Conservation (phyloP, 306 rosid species). For the Macrotyloma uniflorum region DNA sequence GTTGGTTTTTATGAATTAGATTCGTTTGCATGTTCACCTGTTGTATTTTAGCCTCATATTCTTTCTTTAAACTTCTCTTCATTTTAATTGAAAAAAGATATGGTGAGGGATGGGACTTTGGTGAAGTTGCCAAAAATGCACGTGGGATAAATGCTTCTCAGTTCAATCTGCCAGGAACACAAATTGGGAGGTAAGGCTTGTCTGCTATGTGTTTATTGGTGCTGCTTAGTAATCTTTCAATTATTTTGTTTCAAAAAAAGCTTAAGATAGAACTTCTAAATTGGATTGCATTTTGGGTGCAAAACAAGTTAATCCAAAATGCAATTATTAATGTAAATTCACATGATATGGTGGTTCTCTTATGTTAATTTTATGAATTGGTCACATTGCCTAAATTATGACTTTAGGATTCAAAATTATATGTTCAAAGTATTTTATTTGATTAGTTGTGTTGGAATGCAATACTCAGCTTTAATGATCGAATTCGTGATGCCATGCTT, state of each 20-base stretch:
- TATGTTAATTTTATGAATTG: slow-evolving; percentile 4
- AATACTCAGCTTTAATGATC: slow-evolving; percentile 83
- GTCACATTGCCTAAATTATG: slow-evolving; percentile 3
- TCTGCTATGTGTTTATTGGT: slow-evolving; percentile 11
- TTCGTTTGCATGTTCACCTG: neutral
- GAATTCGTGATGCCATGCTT: slow-evolving; percentile 87
- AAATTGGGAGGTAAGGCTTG: slow-evolving; percentile 81
- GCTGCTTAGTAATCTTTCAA: slow-evolving; percentile 20
- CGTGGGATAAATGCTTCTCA: slow-evolving; percentile 97
- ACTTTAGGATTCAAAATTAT: slow-evolving; percentile 23
- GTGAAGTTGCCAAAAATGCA: slow-evolving; percentile 90
- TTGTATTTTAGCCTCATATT: slow-evolving; percentile 30
- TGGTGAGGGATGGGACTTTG: slow-evolving; percentile 99
- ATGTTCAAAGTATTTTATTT: slow-evolving; percentile 16
- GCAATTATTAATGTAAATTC: slow-evolving; percentile 2
- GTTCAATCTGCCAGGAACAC: slow-evolving; percentile 77
- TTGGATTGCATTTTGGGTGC: neutral
- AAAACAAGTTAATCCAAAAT: slow-evolving; percentile 3
- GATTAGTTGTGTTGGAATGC: slow-evolving; percentile 35
- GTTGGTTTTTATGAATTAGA: slow-evolving; percentile 33
- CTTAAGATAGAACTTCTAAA: neutral
- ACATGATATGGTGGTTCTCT: slow-evolving; percentile 16
- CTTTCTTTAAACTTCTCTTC: slow-evolving; percentile 22
- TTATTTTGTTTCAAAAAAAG: neutral
- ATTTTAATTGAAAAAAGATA: slow-evolving; percentile 55